Evolutionary conservation across 441 rosid species (phyloP), one percentile per base, ranked within the genome.

Genomic region (Isatis lusitanica): DNA sequence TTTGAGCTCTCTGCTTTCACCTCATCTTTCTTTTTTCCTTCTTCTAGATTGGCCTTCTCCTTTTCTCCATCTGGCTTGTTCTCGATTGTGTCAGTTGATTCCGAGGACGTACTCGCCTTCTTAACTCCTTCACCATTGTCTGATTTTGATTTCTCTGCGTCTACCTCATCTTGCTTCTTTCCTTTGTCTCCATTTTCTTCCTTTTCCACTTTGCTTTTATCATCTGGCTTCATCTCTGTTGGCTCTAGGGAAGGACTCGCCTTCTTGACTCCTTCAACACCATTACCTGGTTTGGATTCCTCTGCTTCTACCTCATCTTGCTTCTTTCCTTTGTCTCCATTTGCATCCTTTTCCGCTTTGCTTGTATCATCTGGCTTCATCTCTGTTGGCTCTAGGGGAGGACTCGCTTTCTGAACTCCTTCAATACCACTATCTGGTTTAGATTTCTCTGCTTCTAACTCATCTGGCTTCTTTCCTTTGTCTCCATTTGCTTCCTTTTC

Each of bases 31-130:
- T 68, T 56, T n/a, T 17, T 56, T 30, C n/a, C 63, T 68, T 56
- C 53, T 28, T 28, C 63, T 55, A 2, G 31, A 12, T 43, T 43
- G 56, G 7, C 39, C 6, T 31, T 57, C 17, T 18, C 63, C 13
- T 40, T 40, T 8, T 67, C 71, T 26, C 62, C 51, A n/a, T 15
- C 51, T 40, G 21, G 55, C 71, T 63, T 63, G 36, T 66, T 57
- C 46, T 59, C 33, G 8, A 17, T 62, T 52, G 13, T 26, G 15
- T 44, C 9, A 48, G n/a, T 28, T 47, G 47, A 1, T 48, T 17
- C 28, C 5, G 4, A 7, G 0, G 60, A 51, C 9, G 71, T 16
- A 38, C 24, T 38, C 3, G 9, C 48, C 36, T 66, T 65, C 28
- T 47, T 51, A 5, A 28, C n/a, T 48, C 21, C 70, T 50, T 66